Evolutionary conservation across 108 stramenopile genomes (phyloP).

Genomic region (Cyclotella kingstonii): DNA sequence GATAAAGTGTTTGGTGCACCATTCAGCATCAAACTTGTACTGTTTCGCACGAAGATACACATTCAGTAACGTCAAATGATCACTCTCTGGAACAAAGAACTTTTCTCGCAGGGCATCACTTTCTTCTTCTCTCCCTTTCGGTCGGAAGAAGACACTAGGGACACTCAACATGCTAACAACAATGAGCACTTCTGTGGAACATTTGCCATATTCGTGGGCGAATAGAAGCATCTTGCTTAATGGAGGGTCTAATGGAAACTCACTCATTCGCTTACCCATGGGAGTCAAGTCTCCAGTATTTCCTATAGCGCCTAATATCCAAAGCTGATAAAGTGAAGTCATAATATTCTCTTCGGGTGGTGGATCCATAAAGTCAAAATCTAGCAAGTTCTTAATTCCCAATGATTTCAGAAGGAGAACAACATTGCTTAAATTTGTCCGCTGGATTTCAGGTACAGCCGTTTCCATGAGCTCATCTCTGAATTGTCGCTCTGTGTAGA

Average conservation of each 20-base stretch:
- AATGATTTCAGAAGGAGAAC: conserved; percentile 96
- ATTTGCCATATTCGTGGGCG: conserved; percentile 82
- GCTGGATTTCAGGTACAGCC: conserved; percentile 97
- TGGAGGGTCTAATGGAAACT: conserved; percentile 97
- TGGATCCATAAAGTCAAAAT: conserved; percentile 98
- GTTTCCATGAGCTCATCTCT: conserved; percentile 93
- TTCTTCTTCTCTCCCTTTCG: conserved; percentile 97
- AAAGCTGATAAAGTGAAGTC: conserved; percentile 96
- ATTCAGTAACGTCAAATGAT: conserved; percentile 96
- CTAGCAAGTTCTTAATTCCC: conserved; percentile 89
- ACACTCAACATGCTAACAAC: conserved; percentile 97
- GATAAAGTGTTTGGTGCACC: conserved; percentile 97
- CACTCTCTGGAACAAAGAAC: conserved; percentile 99
- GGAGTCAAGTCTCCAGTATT: conserved; percentile 91
- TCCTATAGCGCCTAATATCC: conserved; percentile 96
- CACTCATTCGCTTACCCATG: conserved; percentile 93
- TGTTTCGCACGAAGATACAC: conserved; percentile 94
- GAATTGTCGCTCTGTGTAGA: conserved; percentile 97
- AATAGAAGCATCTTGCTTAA: conserved; percentile 97
- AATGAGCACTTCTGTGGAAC: conserved; percentile 92
- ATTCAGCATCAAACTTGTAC: conserved; percentile 89
- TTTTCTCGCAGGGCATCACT: conserved; percentile 97
- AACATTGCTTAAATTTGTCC: conserved; percentile 98
- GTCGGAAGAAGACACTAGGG: conserved; percentile 96
- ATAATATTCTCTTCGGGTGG: conserved; percentile 97